Evolutionary conservation across 2,329 filamentous ascomycete species (phyloP).

Genomic region (Trichoderma sp.): DNA sequence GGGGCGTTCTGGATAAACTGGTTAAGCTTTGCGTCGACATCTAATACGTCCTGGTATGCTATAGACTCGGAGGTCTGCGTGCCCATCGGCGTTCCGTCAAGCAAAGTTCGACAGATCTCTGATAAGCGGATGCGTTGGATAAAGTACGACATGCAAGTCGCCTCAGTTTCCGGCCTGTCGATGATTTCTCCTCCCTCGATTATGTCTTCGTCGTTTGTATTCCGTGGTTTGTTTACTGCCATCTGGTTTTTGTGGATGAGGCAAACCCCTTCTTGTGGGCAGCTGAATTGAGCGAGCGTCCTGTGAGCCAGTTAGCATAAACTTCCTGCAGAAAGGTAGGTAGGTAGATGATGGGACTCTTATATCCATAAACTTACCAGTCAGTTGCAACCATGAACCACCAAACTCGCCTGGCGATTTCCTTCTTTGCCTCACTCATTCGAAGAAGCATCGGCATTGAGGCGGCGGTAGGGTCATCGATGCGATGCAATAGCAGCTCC

Average conservation of each 20-base stretch:
- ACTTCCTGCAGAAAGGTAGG: background rate
- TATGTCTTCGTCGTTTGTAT: slow-evolving; percentile 46
- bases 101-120: slow-evolving; percentile 43
- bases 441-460: slow-evolving; percentile 33
- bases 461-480: slow-evolving; percentile 41
- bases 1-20: slow-evolving; percentile 38
- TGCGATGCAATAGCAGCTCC: slow-evolving; percentile 45
- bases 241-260: slow-evolving; percentile 46
- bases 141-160: slow-evolving; percentile 45
- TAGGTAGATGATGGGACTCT: too few species aligned
- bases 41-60: slow-evolving; percentile 40
- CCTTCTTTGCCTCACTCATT: slow-evolving; percentile 36
- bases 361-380: slow-evolving; percentile 39
- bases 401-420: slow-evolving; percentile 49
- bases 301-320: slow-evolving; percentile 32
- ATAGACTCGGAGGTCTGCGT: slow-evolving; percentile 38
- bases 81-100: slow-evolving; percentile 39
- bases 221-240: slow-evolving; percentile 44
- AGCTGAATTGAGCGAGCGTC: slow-evolving; percentile 44
- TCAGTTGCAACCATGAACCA: slow-evolving; percentile 50
- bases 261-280: slow-evolving; percentile 43
- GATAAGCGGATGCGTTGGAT: slow-evolving; percentile 45
- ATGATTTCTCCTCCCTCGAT: slow-evolving; percentile 37
- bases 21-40: slow-evolving; percentile 40
- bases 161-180: slow-evolving; percentile 38